Percentiles rank a stretch among this genome's conserved stretches.
Evolutionary conservation across 176 grass and related monocot genomes (phyloP).

Genomic region (Eleusine indica): DNA sequence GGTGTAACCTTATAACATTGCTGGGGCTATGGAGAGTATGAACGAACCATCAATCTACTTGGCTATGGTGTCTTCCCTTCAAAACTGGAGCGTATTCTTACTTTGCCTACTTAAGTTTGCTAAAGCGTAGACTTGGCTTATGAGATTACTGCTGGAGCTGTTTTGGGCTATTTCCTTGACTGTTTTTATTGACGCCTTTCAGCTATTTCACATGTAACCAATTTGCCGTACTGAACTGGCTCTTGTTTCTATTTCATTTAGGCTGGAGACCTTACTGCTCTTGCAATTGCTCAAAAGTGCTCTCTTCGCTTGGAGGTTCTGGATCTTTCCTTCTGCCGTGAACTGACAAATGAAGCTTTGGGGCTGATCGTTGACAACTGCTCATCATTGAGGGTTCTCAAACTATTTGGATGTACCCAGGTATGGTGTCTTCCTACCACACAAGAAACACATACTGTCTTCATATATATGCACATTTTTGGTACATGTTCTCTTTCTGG

Average conservation of each 20-base stretch:
- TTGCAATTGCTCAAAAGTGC: slow-evolving; percentile 72
- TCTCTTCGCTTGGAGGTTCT: slow-evolving; percentile 55
- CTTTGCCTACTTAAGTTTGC: neutral
- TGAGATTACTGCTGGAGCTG: neutral
- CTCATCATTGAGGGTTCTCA: slow-evolving; percentile 67
- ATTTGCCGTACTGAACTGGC: neutral
- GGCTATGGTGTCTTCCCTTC: neutral
- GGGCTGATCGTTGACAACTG: slow-evolving; percentile 80
- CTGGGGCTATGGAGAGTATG: neutral
- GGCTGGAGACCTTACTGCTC: slow-evolving; percentile 79
- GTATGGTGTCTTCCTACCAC: slow-evolving; percentile 37
- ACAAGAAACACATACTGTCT: neutral
- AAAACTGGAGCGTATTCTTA: neutral
- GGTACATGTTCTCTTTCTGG: neutral
- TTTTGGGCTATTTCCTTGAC: slow-evolving; percentile 12
- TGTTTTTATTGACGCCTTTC: slow-evolving; percentile 9
- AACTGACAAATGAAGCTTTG: slow-evolving; percentile 79
- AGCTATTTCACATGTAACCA: slow-evolving; percentile 16
- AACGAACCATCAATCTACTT: neutral
- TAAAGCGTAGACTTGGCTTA: neutral
- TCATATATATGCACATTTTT: neutral
- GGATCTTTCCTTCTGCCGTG: slow-evolving; percentile 94
- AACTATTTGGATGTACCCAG: slow-evolving; percentile 97
- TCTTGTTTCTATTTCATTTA: slow-evolving; percentile 43
- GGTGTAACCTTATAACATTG: neutral